A percentile compares a stretch with the other conserved stretches of the same genome.
phyloP scores from a whole-genome alignment of 345 rosid genomes.

The Eutrema japonicum region DNA sequence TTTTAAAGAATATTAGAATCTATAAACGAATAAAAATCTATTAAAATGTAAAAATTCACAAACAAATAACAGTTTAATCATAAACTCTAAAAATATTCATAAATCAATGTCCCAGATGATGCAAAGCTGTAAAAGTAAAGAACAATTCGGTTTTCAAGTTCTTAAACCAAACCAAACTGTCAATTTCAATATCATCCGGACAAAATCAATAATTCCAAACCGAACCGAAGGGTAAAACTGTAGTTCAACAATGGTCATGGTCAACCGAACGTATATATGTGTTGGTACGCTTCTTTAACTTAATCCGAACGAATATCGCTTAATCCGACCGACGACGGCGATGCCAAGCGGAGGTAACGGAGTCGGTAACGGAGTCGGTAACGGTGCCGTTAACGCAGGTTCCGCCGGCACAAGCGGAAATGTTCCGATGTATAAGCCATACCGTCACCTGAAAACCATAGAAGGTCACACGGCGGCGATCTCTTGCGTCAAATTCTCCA shows the following conservation, averaged over 20 bases:
- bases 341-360: slow-evolving; percentile 48
- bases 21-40: too few species aligned
- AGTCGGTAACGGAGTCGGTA: slow-evolving; percentile 37
- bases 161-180: neutral
- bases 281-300: neutral
- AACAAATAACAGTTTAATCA: too few species aligned
- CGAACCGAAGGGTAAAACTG: too few species aligned
- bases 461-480: slow-evolving; percentile 67
- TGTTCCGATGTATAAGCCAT: slow-evolving; percentile 54
- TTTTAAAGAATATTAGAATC: too few species aligned
- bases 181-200: neutral
- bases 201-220: too few species aligned
- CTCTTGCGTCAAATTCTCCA: slow-evolving; percentile 91
- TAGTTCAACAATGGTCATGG: too few species aligned
- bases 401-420: slow-evolving; percentile 26
- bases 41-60: too few species aligned
- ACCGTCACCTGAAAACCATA: slow-evolving; percentile 68
- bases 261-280: neutral
- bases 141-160: neutral
- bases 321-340: slow-evolving; percentile 16
- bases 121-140: neutral
- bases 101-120: too few species aligned
- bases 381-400: slow-evolving; percentile 24
- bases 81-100: too few species aligned
- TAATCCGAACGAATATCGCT: neutral